Evolutionary conservation across 306 rosid genomes (phyloP), one percentile per base, ranked within the genome.

Genomic region (Rosa persica): DNA sequence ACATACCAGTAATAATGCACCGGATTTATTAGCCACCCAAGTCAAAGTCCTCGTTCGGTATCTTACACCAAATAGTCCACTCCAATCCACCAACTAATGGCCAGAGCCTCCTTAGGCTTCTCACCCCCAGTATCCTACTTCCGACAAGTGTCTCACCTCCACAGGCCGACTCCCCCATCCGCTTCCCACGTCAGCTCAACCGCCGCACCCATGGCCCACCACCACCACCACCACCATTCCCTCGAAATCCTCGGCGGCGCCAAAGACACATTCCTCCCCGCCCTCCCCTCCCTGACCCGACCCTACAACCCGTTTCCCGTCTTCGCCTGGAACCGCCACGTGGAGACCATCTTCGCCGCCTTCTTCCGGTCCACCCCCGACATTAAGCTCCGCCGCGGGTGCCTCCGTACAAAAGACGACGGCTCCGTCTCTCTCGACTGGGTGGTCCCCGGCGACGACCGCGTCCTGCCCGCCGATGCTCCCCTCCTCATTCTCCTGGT

Each of bases 381-480:
- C 51, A 85, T 92, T n/a, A 84, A 44, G 25, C 87, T 83, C 83
- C 96, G 90, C 40, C 94, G 98, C 5, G 87, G 91, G 83, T 92
- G 97, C 73, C 88, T 92, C 22, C 87, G 89, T 2, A 85, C 89
- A 2, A 39, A 77, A 5, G 98, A 95, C 48, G 81, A 86, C 10
- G 98, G 98, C 3, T 46, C 89, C 60, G 93, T 95, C 4, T 84
- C 98, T 9, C 89, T 95, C 60, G 98, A 95, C 75, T 95, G 98
- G 98, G 93, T 86, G 98, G 93, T 86, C 67, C 62, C 91, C 52
- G 93, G 89, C 20, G 96, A 95, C 42, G 83, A 89, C 60, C 79
- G 49, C 3, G 80, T 68, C 11, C 77, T 91, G 67, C 79, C 90
- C 0, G 70, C 86, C 4, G 89, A 92, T 30, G 74, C 98, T 76